Conservation (phyloP, 148 eudicot genomes). For the Vaccinium darrowii region DNA sequence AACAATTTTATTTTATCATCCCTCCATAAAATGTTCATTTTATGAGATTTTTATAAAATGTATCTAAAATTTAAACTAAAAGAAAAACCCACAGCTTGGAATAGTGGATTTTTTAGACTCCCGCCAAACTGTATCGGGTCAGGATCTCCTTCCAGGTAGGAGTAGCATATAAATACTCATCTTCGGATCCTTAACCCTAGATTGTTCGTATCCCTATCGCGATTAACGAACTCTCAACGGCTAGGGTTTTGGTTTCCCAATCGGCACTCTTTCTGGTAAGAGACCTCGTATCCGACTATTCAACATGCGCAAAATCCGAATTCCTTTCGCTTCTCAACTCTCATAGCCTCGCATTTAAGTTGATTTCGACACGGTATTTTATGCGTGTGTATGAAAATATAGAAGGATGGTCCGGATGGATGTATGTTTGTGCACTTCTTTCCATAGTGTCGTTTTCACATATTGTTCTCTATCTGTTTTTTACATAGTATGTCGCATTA, state of each 20-base stretch:
- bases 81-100: not conserved
- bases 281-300: not conserved
- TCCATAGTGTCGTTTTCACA: not conserved
- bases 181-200: not conserved
- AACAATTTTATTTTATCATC: too few relatives aligned
- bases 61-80: not conserved
- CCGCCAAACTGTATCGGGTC: not conserved
- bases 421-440: not conserved
- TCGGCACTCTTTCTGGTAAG: not conserved
- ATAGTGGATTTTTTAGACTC: not conserved
- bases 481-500: not conserved
- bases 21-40: too few relatives aligned
- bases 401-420: not conserved
- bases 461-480: not conserved
- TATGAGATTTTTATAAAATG: too few relatives aligned
- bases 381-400: conserved; percentile 37
- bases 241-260: not conserved
- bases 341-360: not conserved
- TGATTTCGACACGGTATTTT: not conserved
- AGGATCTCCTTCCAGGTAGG: not conserved
- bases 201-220: not conserved
- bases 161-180: not conserved
- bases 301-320: not conserved
- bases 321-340: not conserved
- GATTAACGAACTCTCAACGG: not conserved